Percentiles rank a stretch among this genome's conserved stretches.
Conservation (phyloP, 2,329 filamentous ascomycete species). For the Penicillium sp. region DNA sequence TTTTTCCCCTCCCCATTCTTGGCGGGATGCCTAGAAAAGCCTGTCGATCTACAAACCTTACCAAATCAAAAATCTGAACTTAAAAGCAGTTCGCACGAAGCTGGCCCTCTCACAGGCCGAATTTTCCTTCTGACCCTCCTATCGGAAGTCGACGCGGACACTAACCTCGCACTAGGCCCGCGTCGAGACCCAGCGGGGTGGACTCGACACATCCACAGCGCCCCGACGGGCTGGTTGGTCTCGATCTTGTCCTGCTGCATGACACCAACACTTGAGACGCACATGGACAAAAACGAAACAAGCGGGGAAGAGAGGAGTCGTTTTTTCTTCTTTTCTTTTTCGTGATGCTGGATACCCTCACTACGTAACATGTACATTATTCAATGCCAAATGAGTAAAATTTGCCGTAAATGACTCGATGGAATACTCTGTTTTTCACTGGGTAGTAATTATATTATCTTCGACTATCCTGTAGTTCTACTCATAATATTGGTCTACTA, state of each 20-base stretch:
- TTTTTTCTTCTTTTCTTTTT: background rate
- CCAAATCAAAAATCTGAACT: background rate
- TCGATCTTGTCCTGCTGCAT: slow-evolving; percentile 12
- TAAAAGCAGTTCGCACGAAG: background rate
- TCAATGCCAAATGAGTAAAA: too few relatives aligned
- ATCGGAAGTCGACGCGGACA: slow-evolving; percentile 13
- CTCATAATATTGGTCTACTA: too few relatives aligned
- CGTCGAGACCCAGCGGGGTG: slow-evolving; percentile 2
- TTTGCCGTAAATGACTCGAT: too few relatives aligned
- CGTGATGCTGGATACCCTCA: background rate
- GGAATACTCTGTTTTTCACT: too few relatives aligned
- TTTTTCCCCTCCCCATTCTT: background rate
- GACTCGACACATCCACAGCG: slow-evolving; percentile 19
- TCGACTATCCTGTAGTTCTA: too few relatives aligned
- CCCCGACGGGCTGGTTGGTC: slow-evolving; percentile 1
- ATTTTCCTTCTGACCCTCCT: slow-evolving; percentile 17
- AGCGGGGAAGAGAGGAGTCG: slow-evolving; percentile 3
- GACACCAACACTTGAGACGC: slow-evolving; percentile 17
- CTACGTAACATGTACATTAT: background rate
- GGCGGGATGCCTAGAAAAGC: background rate
- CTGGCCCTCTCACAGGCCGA: background rate
- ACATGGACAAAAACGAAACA: slow-evolving; percentile 19
- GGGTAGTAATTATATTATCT: too few relatives aligned
- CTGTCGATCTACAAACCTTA: background rate
- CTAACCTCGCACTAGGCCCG: slow-evolving; percentile 2